Evolutionary conservation across 2,329 filamentous ascomycete species (phyloP), one percentile per base, ranked within the genome.

Genomic region (Microcera coccophila): DNA sequence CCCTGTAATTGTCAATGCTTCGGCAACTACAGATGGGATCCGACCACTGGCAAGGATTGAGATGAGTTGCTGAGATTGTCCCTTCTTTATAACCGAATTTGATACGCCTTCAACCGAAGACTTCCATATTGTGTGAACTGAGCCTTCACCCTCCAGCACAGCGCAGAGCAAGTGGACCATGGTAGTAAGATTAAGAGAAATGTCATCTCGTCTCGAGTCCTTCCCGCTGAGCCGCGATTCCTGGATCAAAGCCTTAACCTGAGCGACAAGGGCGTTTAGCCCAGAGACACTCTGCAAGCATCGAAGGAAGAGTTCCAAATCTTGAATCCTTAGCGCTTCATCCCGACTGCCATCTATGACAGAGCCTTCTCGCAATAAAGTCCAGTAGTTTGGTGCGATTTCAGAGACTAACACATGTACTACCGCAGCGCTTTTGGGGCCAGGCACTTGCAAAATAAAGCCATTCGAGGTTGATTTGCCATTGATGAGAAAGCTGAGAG

Each of bases 381-480:
- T 61, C 91, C 93, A 97, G 65, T 91, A 95, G 59, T 90, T 87
- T 2, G 87, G 86, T 7, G 89, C 71, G 19, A 86, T 90, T 22
- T 82, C 79, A 14, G 78, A 82, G 45, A 94, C 81, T 26, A 98
- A 68, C 3, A 79, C 69, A 58, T 90, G 83, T 39, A 91, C 72
- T 22, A 96, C 79, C 54, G 90, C 86, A 16, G 88, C 82, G 43
- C 82, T 79, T 47, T 80, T 69, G 2, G 90, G 82, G 22, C 77
- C 77, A 3, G 88, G 83, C 3, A 45, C 40, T 9, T 57, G 56
- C 9, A 66, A 44, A 14, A 45, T 49, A 39, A 65, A 62, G 5
- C 42, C 33, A 14, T 48, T 46, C 3, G 54, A 29, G 2, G 34
- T 36, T 33, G 45, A 38, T n/a, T 49, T 35, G 26, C 51, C 36